Evolutionary conservation across 306 rosid species (phyloP).

Genomic region (Fragaria vesca): DNA sequence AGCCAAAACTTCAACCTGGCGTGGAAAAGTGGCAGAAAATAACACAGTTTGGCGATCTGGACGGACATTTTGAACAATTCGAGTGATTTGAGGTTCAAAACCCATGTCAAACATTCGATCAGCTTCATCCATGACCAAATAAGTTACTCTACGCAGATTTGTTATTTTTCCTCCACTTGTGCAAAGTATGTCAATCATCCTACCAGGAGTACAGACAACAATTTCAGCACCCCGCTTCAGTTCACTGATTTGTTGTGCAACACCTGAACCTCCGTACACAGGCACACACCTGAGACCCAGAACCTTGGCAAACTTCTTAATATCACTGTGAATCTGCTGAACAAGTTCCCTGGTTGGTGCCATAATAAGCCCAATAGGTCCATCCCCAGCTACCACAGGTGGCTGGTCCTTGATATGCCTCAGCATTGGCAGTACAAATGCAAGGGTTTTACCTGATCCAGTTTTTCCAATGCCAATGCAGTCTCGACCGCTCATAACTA

Average conservation of each 20-base stretch:
- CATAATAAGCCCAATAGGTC: conserved; percentile 95
- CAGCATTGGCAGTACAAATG: conserved; percentile 93
- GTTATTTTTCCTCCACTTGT: conserved; percentile 93
- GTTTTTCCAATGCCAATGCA: conserved; percentile 97
- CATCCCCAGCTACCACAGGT: conserved; percentile 85
- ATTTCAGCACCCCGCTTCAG: conserved; percentile 95
- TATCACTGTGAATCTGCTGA: conserved; percentile 90
- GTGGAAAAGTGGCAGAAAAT: conserved; percentile 93
- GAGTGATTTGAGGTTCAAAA: conserved; percentile 92
- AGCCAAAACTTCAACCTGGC: conserved; percentile 88
- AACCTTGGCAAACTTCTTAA: conserved; percentile 71
- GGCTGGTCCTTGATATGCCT: conserved; percentile 99
- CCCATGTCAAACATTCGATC: conserved; percentile 99
- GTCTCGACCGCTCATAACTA: conserved; percentile 94
- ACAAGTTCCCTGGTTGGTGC: conserved; percentile 98
- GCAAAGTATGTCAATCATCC: conserved; percentile 95
- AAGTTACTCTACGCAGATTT: conserved; percentile 87
- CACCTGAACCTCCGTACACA: conserved; percentile 97
- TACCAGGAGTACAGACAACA: conserved; percentile 96
- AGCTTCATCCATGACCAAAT: conserved; percentile 95
- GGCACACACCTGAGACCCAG: conserved; percentile 86
- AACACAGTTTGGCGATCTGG: conserved; percentile 91
- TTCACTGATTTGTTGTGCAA: conserved; percentile 97
- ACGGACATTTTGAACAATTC: conserved; percentile 84
- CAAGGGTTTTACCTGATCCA: conserved; percentile 96